These are phyloP conservation scores for Diaporthe nobilis DNA, from an alignment of 2,329 filamentous ascomycete species.

Conservation along the genomic window DNA sequence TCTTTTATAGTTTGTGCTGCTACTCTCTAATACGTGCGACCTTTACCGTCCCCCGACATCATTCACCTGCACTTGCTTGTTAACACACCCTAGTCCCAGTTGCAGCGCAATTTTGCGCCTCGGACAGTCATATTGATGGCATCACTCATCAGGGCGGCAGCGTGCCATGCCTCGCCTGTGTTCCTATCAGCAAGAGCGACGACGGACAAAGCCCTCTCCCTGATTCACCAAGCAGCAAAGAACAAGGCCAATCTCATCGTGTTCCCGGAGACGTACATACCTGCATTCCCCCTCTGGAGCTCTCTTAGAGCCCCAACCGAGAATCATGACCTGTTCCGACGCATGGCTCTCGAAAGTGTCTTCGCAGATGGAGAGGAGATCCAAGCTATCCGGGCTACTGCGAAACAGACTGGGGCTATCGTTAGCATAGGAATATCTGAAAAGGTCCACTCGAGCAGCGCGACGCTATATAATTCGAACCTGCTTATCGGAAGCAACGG, in stretches of 20 bases:
- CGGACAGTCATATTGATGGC: neutral
- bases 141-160: constrained; percentile 16
- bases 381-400: constrained; percentile 38
- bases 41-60: neutral
- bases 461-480: constrained; percentile 42
- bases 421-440: constrained; percentile 42
- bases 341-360: constrained; percentile 36
- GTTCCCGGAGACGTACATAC: constrained; percentile 43
- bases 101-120: neutral
- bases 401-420: constrained; percentile 38
- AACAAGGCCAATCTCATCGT: constrained; percentile 42
- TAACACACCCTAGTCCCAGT: neutral
- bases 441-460: constrained; percentile 39
- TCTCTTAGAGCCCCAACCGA: constrained; percentile 35
- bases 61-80: neutral
- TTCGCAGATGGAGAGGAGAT: constrained; percentile 42
- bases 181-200: constrained; percentile 43
- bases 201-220: constrained; percentile 39
- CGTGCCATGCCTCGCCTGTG: constrained; percentile 41
- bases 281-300: constrained; percentile 38
- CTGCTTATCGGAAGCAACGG: constrained; percentile 43
- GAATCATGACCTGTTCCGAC: constrained; percentile 17
- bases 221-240: constrained; percentile 42
- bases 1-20: neutral
- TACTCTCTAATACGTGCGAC: neutral